phyloP scores from a whole-genome alignment of 768 basidiomycete genomes.

The Lyophyllum atratum region DNA sequence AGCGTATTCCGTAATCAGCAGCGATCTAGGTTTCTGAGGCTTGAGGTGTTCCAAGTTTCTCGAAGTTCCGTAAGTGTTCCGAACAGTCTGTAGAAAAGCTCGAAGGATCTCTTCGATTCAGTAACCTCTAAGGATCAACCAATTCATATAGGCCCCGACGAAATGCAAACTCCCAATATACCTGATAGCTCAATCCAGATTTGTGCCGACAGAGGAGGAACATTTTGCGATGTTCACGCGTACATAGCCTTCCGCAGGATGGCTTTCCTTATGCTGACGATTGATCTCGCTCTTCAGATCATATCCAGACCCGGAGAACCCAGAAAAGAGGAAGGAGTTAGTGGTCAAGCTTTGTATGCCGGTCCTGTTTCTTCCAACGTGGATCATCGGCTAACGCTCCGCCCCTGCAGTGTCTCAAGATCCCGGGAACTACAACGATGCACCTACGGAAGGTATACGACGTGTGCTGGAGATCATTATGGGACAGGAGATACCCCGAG shows the following conservation, averaged over 20 bases:
- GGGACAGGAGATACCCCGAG: slow-evolving; percentile 67
- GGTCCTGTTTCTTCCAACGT: neutral
- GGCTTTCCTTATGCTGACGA: neutral
- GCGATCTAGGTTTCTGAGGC: neutral
- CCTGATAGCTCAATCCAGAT: slow-evolving; percentile 82
- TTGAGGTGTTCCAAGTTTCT: neutral
- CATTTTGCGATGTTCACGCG: slow-evolving; percentile 91
- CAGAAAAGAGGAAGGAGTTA: slow-evolving; percentile 65
- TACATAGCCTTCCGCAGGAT: slow-evolving; percentile 34
- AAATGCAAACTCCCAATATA: slow-evolving; percentile 28
- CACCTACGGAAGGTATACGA: slow-evolving; percentile 92
- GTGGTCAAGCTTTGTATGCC: slow-evolving; percentile 86
- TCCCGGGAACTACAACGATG: slow-evolving; percentile 84
- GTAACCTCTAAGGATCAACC: neutral
- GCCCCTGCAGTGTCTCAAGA: slow-evolving; percentile 77
- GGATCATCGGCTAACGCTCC: neutral
- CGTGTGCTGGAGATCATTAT: slow-evolving; percentile 80
- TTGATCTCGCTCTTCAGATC: slow-evolving; percentile 44
- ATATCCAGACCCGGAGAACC: slow-evolving; percentile 70
- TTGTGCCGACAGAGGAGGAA: slow-evolving; percentile 89
- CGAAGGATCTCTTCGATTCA: neutral
- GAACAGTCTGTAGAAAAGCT: slow-evolving; percentile 9
- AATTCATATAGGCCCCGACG: neutral
- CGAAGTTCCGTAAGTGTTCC: slow-evolving; percentile 18
- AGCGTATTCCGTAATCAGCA: neutral